phyloP scores from a whole-genome alignment of 192 early-diverging fungal genomes.

The Rhizophagus clarus region DNA sequence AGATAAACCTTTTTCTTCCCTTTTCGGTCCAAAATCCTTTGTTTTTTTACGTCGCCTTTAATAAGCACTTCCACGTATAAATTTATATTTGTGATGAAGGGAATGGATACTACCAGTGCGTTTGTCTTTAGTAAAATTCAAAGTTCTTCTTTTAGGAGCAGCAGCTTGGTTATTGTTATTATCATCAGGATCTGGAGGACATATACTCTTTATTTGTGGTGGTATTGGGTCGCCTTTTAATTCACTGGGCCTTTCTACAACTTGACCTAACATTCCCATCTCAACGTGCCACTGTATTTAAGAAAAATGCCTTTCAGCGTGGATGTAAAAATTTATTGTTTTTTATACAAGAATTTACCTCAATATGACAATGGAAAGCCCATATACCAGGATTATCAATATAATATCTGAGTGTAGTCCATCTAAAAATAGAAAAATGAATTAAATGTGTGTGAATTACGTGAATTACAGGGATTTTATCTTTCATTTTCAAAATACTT shows the following conservation, averaged over 20 bases:
- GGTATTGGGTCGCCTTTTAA: not conserved
- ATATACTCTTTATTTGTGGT: too few species aligned
- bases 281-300: constrained; percentile 44
- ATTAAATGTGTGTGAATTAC: not conserved
- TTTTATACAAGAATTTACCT: constrained; percentile 22
- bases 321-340: too few species aligned
- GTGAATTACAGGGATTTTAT: too few species aligned
- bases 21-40: too few species aligned
- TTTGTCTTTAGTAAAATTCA: too few species aligned
- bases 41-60: too few species aligned
- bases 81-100: too few species aligned
- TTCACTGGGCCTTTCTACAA: constrained; percentile 35
- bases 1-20: too few species aligned
- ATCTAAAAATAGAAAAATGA: constrained; percentile 11
- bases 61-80: too few species aligned
- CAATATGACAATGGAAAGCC: constrained; percentile 35
- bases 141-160: not conserved
- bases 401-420: not conserved
- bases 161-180: too few species aligned
- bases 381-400: constrained; percentile 38
- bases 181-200: too few species aligned
- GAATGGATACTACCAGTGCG: not conserved
- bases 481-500: constrained; percentile 34
- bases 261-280: constrained; percentile 47
- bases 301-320: not conserved